A percentile compares a stretch with the other conserved stretches of the same genome.
phyloP scores from a whole-genome alignment of 2,329 filamentous ascomycete species.

The Elsinoe necatrix region DNA sequence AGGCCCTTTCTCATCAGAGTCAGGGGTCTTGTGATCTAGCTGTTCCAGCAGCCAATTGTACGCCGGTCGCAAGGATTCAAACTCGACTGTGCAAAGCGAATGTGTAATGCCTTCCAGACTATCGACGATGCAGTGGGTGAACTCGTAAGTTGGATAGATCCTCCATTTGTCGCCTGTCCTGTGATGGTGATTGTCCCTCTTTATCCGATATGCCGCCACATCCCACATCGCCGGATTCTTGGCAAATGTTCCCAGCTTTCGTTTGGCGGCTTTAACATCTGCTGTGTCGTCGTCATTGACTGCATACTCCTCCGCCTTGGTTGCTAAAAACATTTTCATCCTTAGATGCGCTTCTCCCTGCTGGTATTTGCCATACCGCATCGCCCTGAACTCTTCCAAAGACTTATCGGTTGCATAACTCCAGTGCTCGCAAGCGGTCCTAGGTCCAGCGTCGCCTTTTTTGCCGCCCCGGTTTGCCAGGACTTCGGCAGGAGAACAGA shows the following conservation, averaged over 20 bases:
- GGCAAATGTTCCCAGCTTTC: slow-evolving; percentile 36
- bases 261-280: slow-evolving; percentile 29
- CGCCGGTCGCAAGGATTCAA: slow-evolving; percentile 71
- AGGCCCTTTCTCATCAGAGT: slow-evolving; percentile 46
- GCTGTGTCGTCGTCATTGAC: slow-evolving; percentile 25
- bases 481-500: slow-evolving; percentile 75
- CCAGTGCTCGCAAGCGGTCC: slow-evolving; percentile 75
- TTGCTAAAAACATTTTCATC: slow-evolving; percentile 81
- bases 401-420: slow-evolving; percentile 67
- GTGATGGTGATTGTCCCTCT: slow-evolving; percentile 64
- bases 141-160: slow-evolving; percentile 94
- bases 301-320: slow-evolving; percentile 29
- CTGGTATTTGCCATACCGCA: slow-evolving; percentile 86
- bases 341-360: slow-evolving; percentile 74
- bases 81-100: slow-evolving; percentile 88
- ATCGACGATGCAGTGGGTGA: slow-evolving; percentile 78
- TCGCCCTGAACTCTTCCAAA: slow-evolving; percentile 72
- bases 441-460: slow-evolving; percentile 51
- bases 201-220: slow-evolving; percentile 78
- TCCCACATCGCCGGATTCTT: slow-evolving; percentile 97
- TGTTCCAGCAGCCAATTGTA: slow-evolving; percentile 87
- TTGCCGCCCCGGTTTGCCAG: slow-evolving; percentile 80
- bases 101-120: slow-evolving; percentile 88
- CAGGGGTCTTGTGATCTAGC: slow-evolving; percentile 68
- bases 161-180: slow-evolving; percentile 76